These are phyloP conservation scores for Meyerozyma sp. DNA, from an alignment of 1,139 yeast species.

Conservation along the genomic window DNA sequence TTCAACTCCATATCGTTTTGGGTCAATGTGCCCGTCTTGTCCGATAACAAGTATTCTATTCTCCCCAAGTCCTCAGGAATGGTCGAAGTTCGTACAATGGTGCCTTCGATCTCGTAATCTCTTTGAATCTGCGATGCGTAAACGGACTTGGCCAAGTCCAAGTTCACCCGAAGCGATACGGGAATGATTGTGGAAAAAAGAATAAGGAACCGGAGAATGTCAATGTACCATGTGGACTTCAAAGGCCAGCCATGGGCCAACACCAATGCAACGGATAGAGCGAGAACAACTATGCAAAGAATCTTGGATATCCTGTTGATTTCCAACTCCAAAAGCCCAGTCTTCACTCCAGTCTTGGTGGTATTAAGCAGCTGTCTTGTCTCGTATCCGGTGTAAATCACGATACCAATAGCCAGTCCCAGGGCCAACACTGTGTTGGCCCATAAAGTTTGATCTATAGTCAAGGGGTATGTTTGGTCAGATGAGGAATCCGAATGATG, in stretches of 20 bases:
- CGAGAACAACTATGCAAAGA: slow-evolving; percentile 78
- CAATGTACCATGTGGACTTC: slow-evolving; percentile 73
- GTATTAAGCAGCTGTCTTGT: slow-evolving; percentile 95
- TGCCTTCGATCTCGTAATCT: slow-evolving; percentile 72
- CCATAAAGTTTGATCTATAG: slow-evolving; percentile 93
- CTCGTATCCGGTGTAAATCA: slow-evolving; percentile 85
- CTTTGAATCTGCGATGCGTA: slow-evolving; percentile 94
- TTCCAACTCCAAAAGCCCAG: slow-evolving; percentile 85
- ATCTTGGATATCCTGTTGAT: slow-evolving; percentile 86
- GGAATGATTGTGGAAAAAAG: slow-evolving; percentile 94
- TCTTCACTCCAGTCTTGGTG: slow-evolving; percentile 81
- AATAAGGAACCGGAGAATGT: slow-evolving; percentile 83
- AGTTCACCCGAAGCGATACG: slow-evolving; percentile 86
- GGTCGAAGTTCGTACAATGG: slow-evolving; percentile 93
- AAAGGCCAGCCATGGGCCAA: slow-evolving; percentile 70
- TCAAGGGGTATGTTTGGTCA: slow-evolving; percentile 58
- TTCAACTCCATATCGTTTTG: slow-evolving; percentile 98
- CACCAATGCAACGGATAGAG: slow-evolving; percentile 72
- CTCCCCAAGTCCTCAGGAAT: slow-evolving; percentile 98
- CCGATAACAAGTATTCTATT: slow-evolving; percentile 86
- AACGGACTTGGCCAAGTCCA: slow-evolving; percentile 93
- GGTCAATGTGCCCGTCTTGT: slow-evolving; percentile 95
- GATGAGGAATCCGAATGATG: slow-evolving; percentile 20
- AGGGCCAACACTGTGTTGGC: slow-evolving; percentile 96
- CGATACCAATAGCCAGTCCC: slow-evolving; percentile 83